These are phyloP conservation scores for Verticillium klebahnii DNA, from an alignment of 2,329 filamentous ascomycete species.

Conservation along the genomic window DNA sequence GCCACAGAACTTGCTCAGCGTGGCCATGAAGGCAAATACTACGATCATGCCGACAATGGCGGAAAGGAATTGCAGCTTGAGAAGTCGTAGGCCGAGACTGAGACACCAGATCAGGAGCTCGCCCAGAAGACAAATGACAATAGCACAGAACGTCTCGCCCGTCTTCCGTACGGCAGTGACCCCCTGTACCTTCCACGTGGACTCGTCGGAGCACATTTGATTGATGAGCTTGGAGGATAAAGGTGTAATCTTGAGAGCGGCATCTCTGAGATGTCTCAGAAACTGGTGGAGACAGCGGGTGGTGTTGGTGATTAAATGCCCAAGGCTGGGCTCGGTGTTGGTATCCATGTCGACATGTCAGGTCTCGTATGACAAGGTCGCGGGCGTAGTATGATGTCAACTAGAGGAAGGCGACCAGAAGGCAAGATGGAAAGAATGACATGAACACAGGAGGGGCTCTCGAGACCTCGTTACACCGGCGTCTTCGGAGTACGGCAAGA, in stretches of 20 bases:
- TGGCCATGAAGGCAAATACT: slow-evolving; percentile 30
- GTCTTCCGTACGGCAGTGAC: neutral
- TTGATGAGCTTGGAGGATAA: neutral
- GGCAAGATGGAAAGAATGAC: neutral
- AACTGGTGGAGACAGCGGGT: neutral
- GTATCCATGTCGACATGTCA: neutral
- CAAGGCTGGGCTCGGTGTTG: neutral
- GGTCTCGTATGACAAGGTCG: neutral
- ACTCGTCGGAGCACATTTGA: neutral
- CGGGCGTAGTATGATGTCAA: neutral
- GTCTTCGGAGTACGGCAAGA: neutral
- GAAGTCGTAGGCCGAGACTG: slow-evolving; percentile 26
- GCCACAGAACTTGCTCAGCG: slow-evolving; percentile 12
- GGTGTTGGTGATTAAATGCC: neutral
- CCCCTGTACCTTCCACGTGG: neutral
- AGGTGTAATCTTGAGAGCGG: neutral
- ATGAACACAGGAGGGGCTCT: neutral
- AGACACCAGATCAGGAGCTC: slow-evolving; percentile 43
- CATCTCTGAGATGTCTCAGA: slow-evolving; percentile 1
- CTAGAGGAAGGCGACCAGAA: neutral
- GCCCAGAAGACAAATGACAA: slow-evolving; percentile 32
- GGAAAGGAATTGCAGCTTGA: slow-evolving; percentile 37
- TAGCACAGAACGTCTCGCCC: slow-evolving; percentile 24
- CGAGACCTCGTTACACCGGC: neutral
- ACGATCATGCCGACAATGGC: slow-evolving; percentile 43